phyloP scores from a whole-genome alignment of 2,329 filamentous ascomycete genomes.

The Microdochium nivale region DNA sequence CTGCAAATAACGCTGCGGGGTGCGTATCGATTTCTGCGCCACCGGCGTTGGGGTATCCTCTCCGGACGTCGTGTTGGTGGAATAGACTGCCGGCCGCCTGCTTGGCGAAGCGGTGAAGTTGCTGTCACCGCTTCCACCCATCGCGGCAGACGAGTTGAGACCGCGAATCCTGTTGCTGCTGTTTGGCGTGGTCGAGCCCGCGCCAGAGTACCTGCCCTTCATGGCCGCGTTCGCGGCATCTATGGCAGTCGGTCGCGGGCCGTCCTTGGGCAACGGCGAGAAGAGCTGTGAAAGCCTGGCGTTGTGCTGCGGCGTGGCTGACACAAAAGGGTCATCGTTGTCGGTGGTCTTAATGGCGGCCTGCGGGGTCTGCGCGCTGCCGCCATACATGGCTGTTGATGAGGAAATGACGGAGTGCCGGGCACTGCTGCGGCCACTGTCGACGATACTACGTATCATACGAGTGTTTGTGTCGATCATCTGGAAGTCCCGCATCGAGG shows the following conservation, averaged over 20 bases:
- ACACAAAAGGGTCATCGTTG: conserved; percentile 16
- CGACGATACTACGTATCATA: neutral
- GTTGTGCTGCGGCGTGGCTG: conserved; percentile 6
- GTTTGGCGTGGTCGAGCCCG: neutral
- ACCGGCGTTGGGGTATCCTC: conserved; percentile 13
- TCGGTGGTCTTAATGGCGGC: neutral
- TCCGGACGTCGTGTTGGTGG: neutral
- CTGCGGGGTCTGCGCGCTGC: neutral
- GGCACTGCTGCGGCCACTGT: neutral
- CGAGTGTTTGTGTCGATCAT: neutral
- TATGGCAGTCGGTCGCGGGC: neutral
- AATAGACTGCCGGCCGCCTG: neutral
- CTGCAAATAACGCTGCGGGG: conserved; percentile 13
- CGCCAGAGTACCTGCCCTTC: neutral
- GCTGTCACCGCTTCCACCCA: neutral
- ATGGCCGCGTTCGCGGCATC: conserved; percentile 1
- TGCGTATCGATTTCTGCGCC: conserved; percentile 6
- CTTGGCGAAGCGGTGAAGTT: neutral
- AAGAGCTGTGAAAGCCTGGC: conserved; percentile 17
- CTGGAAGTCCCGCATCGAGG: neutral
- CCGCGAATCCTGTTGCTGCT: neutral
- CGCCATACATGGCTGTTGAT: neutral
- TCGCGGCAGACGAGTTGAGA: neutral
- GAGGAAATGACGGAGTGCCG: neutral
- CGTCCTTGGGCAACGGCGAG: conserved; percentile 13